phyloP scores from a whole-genome alignment of 75 land plant species.

The Azolla pinnata region DNA sequence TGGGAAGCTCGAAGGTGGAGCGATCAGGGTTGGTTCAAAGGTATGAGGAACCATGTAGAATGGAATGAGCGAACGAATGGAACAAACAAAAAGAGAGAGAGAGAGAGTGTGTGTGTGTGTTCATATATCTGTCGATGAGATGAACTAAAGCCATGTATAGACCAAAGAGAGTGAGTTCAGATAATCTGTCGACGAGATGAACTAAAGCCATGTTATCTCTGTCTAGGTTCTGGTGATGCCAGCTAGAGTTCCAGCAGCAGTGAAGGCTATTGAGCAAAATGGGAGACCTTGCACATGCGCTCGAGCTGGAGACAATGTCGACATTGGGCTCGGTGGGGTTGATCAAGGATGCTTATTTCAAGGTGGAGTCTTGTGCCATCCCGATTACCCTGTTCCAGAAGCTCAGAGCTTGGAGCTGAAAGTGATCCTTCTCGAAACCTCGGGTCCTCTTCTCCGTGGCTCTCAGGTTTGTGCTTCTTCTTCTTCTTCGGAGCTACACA shows the following conservation, averaged over 20 bases:
- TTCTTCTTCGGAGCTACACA: too few species aligned
- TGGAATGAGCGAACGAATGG: neutral
- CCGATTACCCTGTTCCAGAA: constrained; percentile 65
- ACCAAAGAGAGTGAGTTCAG: too few species aligned
- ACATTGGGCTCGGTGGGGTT: constrained; percentile 61
- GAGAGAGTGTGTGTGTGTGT: too few species aligned
- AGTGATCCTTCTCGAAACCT: constrained; percentile 50
- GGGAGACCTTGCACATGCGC: constrained; percentile 43
- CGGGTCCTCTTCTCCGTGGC: constrained; percentile 62
- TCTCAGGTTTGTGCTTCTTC: constrained; percentile 83
- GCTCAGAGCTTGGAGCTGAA: constrained; percentile 65
- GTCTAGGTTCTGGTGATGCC: constrained; percentile 90
- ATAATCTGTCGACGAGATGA: too few species aligned
- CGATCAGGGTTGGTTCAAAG: constrained; percentile 71
- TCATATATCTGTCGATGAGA: too few species aligned
- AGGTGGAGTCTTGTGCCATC: constrained; percentile 90
- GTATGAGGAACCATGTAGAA: constrained; percentile 25
- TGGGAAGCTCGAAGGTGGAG: constrained; percentile 93
- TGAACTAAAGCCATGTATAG: too few species aligned
- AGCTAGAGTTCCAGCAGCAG: constrained; percentile 46
- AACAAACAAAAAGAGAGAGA: too few species aligned
- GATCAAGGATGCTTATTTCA: constrained; percentile 43
- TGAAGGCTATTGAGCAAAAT: constrained; percentile 57
- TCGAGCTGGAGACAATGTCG: constrained; percentile 80
- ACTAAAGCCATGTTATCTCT: neutral